Conservation (phyloP, 2,329 filamentous ascomycete genomes). For the Bertia moriformis region DNA sequence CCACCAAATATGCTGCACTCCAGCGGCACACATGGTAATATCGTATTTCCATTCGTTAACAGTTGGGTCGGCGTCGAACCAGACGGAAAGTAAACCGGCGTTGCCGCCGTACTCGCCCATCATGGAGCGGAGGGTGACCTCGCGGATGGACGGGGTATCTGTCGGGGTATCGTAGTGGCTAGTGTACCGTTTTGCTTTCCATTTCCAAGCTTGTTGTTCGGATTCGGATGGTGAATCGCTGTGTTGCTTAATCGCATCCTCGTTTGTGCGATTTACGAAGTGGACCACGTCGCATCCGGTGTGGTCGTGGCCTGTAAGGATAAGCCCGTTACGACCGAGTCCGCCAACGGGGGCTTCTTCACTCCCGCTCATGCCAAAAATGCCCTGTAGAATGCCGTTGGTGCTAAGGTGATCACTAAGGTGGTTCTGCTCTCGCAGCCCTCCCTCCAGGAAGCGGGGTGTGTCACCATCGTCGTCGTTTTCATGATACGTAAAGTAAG, state of each 20-base stretch:
- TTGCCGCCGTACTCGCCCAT: conserved; percentile 56
- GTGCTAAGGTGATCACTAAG: conserved; percentile 34
- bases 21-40: conserved; percentile 39
- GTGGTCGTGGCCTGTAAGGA: conserved; percentile 55
- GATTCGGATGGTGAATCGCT: no score
- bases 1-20: conserved; percentile 59
- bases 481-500: conserved; percentile 41
- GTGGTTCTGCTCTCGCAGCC: conserved; percentile 45
- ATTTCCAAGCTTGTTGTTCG: background rate
- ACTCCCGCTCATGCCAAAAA: conserved; percentile 35
- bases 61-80: conserved; percentile 44
- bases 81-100: conserved; percentile 45
- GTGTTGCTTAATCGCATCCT: no score
- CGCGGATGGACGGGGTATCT: conserved; percentile 24
- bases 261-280: conserved; percentile 13
- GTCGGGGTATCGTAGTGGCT: conserved; percentile 7
- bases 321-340: conserved; percentile 34
- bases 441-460: background rate
- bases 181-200: background rate
- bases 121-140: conserved; percentile 55
- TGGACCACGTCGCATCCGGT: conserved; percentile 51
- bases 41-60: conserved; percentile 40
- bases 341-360: conserved; percentile 13
- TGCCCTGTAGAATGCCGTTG: conserved; percentile 34
- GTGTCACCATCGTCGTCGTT: conserved; percentile 31